Percentiles rank a stretch among this genome's conserved stretches.
phyloP scores from a whole-genome alignment of 2,329 filamentous ascomycete genomes.

The Metarhizium guizhouense region DNA sequence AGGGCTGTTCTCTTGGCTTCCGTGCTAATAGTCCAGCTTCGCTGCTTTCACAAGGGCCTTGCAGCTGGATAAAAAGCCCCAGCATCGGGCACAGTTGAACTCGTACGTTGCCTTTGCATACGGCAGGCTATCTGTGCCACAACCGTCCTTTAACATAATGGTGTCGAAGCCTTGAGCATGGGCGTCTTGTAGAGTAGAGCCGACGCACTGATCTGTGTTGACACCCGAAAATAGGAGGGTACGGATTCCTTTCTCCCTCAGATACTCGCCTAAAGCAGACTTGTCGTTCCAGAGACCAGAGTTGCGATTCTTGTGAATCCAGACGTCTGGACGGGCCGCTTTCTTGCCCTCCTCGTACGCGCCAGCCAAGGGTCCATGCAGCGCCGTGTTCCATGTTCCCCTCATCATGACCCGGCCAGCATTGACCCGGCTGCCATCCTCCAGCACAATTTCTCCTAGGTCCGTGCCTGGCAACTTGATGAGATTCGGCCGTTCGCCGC shows the following conservation, averaged over 20 bases:
- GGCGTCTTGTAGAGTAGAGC: constrained; percentile 1
- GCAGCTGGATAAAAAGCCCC: neutral
- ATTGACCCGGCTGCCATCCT: constrained; percentile 1
- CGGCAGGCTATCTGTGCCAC: constrained; percentile 1
- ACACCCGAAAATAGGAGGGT: neutral
- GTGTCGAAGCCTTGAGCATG: constrained; percentile 2
- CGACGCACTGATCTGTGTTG: constrained; percentile 4
- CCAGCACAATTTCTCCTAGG: neutral
- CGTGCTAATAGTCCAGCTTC: neutral
- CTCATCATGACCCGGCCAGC: neutral
- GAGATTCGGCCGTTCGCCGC: neutral
- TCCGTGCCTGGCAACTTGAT: neutral
- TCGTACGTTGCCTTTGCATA: neutral
- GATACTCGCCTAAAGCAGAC: neutral
- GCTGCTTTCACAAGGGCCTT: neutral
- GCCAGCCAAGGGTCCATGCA: neutral
- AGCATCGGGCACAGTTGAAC: neutral
- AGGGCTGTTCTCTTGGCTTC: neutral
- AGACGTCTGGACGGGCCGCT: neutral
- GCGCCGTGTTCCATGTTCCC: neutral
- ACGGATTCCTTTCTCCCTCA: neutral
- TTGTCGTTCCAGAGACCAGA: neutral
- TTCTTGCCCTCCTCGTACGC: neutral
- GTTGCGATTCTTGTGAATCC: neutral
- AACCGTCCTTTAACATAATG: constrained; percentile 2